These are phyloP conservation scores for Xylaria longipes DNA, from an alignment of 495 filamentous ascomycete species.

Conservation along the genomic window DNA sequence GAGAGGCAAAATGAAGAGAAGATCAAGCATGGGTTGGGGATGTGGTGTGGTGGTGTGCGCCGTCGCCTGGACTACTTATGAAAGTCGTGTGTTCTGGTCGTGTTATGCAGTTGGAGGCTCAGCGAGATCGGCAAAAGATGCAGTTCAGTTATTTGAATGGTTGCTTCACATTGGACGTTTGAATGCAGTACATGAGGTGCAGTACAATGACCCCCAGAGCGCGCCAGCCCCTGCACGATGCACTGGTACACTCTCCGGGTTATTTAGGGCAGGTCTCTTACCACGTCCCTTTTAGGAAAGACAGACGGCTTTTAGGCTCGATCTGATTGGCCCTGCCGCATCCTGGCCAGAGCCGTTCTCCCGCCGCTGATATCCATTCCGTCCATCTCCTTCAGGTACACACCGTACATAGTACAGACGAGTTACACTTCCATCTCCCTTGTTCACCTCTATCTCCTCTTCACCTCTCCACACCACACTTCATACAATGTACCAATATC, in stretches of 20 bases:
- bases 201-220: not conserved
- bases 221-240: not conserved
- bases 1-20: not conserved
- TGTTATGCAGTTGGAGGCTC: conserved; percentile 20
- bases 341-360: conserved; percentile 12
- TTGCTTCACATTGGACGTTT: too few species aligned
- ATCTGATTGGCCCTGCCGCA: conserved; percentile 5
- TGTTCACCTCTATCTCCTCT: conserved; percentile 1
- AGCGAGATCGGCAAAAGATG: conserved; percentile 4
- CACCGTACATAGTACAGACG: not conserved
- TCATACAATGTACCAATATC: not conserved
- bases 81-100: not conserved
- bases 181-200: not conserved
- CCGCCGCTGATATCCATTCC: conserved; percentile 10
- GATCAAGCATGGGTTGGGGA: not conserved
- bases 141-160: too few species aligned
- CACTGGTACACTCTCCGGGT: not conserved
- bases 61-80: not conserved
- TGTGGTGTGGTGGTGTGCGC: conserved; percentile 7
- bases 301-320: not conserved
- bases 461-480: conserved; percentile 2
- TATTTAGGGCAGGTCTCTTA: not conserved
- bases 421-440: not conserved
- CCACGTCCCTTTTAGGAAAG: conserved; percentile 8
- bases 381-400: conserved; percentile 16